Base-by-base conservation (phyloP, 179 eudicot genomes). In the Heliamphora pulchella region DNA sequence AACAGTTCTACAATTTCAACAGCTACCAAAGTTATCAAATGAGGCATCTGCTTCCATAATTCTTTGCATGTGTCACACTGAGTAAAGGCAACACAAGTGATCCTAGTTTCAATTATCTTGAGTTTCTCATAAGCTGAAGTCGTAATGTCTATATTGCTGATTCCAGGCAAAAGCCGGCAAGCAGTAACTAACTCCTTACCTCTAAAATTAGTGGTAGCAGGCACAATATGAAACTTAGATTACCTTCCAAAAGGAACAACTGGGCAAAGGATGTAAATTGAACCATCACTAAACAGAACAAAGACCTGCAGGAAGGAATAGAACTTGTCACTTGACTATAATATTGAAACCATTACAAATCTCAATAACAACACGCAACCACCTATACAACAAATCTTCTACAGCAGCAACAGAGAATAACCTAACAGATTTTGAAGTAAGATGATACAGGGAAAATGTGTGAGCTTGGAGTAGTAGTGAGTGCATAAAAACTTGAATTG, bases 161-260 rank as follows among this genome's bases (percentile, higher is more conserved):
- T 53, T 67, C 54, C 15, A 65, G 46, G 31, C 22, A 51, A 66
- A 66, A 65, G 59, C 44, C 17, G n/a, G 31, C 62, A 50, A 78
- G 75, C 64, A 41, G 13, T 67, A 55, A 22, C 8, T 8, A 41
- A 54, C 61, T 69, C 20, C 41, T 78, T 71, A 7, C 54, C 58
- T 43, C 73, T 43, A 39, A 66, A 53, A 66, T 13, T 5, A 78
- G 8, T 47, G 69, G 47, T 7, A 41, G n/a, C 5, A 9, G 50
- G 73, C 72, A 78, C 50, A 80, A 66, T 20, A 53, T 44, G 11
- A 13, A 14, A 20, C 6, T 15, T 22, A n/a, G 47, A 46, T 75
- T 88, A 96, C 99, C 99, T 92, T 89, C 98, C 98, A 84, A 94
- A 96, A 78, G 98, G 99, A 57, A 88, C 96, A 82, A 96, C 90